Evolutionary conservation across 2,329 filamentous ascomycete genomes (phyloP), one percentile per base, ranked within the genome.

Genomic region (Fusarium nematophilum): DNA sequence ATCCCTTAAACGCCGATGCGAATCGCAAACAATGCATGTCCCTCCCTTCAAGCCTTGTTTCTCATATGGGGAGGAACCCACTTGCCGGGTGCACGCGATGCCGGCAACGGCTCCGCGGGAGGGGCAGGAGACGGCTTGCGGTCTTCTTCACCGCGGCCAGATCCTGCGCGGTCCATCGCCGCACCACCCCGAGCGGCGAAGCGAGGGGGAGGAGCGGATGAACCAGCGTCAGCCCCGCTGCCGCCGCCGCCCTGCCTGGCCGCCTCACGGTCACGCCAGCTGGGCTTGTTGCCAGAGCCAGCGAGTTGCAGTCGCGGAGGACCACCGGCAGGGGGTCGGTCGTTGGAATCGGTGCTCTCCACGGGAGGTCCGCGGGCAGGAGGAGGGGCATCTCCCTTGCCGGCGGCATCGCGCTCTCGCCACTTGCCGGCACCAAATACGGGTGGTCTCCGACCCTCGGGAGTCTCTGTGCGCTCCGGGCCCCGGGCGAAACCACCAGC

Each of bases 261-360:
- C 44, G 85, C 86, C 75, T 92, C 85, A 69, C 89, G 88, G 26
- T 92, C 90, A 74, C 90, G 87, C 90, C 90, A 93, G 68, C 83
- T 86, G 49, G 86, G 81, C 78, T 87, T 89, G 72, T 73, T 80
- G 65, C 65, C 65, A 15, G 13, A n/a, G 30, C 86, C 85, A 57
- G 84, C 77, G 48, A 92, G 83, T 47, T 80, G 75, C 59, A 92
- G 80, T 59, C 81, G 83, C 31, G 88, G 89, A 39, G 87, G 87
- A 33, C 81, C 84, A 54, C 77, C 68, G 66, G 67, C 56, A 27
- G 72, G 67, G 31, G 75, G 69, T 36, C 72, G 71, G 60, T 85
- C 80, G 51, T 78, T 73, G 21, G 84, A 81, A 29, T 85, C 81
- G 47, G 79, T 74, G 45, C 79, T 77, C 65, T 82, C 81, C 63